Conservation (phyloP, 129 eudicot species). For the Silybum marianum region DNA sequence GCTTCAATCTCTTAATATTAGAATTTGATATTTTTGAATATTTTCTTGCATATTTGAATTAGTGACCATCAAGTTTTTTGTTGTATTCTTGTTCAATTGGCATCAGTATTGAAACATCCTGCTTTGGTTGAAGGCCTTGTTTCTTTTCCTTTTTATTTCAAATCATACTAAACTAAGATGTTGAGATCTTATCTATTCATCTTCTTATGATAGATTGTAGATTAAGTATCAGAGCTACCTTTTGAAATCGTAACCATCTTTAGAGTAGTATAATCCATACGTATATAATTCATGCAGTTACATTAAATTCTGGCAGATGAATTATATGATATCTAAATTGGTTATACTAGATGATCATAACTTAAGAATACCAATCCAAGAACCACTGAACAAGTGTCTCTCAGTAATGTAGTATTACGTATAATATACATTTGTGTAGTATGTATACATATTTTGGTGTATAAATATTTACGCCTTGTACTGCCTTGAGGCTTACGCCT, state of each 20-base stretch:
- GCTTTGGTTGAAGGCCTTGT: neutral
- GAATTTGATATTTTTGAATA: neutral
- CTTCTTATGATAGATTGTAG: neutral
- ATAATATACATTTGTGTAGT: no score
- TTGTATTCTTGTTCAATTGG: neutral
- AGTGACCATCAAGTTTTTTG: neutral
- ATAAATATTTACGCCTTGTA: no score
- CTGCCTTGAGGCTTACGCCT: no score
- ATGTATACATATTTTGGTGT: no score
- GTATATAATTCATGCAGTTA: conserved; percentile 3
- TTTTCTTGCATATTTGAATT: neutral
- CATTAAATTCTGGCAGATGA: neutral
- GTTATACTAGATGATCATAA: neutral
- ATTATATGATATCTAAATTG: neutral
- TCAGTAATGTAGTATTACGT: no score
- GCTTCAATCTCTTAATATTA: conserved; percentile 8
- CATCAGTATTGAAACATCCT: neutral
- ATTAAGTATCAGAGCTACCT: neutral
- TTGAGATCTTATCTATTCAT: neutral
- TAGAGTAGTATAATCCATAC: neutral
- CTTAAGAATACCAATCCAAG: neutral
- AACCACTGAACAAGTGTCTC: no score
- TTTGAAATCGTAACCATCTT: conserved; percentile 7
- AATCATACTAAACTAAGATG: neutral
- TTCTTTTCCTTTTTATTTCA: neutral